Evolutionary conservation across 495 filamentous ascomycete species (phyloP).

Genomic region (Penicillium alfredii): DNA sequence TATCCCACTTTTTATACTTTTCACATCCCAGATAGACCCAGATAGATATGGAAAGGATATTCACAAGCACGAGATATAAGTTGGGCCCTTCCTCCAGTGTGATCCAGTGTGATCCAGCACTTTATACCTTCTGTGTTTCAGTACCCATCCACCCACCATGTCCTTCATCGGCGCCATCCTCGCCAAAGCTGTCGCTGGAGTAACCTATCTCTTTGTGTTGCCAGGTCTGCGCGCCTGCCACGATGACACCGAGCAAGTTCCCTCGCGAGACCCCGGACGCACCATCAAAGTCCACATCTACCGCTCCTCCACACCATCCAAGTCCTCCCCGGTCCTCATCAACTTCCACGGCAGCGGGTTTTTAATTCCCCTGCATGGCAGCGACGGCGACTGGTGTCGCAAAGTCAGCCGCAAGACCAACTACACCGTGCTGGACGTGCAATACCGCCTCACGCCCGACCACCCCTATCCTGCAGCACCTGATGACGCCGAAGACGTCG

Average conservation of each 20-base stretch:
- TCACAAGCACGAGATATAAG: no score
- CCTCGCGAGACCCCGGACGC: neutral
- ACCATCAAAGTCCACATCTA: neutral
- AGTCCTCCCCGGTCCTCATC: constrained; percentile 17
- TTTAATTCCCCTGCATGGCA: constrained; percentile 20
- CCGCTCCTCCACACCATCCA: neutral
- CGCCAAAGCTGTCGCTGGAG: no score
- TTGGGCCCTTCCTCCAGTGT: no score
- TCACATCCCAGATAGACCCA: no score
- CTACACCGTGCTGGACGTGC: constrained; percentile 34
- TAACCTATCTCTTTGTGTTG: no score
- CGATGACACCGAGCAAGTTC: neutral
- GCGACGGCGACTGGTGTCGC: constrained; percentile 23
- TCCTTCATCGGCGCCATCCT: no score
- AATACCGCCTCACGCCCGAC: constrained; percentile 68
- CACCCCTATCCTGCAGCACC: constrained; percentile 60
- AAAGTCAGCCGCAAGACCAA: constrained; percentile 13
- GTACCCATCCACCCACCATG: no score
- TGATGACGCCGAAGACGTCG: constrained; percentile 48
- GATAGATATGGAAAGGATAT: no score
- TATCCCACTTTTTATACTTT: no score
- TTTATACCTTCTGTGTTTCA: no score
- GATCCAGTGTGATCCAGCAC: no score
- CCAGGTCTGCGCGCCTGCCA: no score
- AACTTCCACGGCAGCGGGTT: constrained; percentile 27